Conservation (phyloP, 2,329 filamentous ascomycete species). For the Colletotrichum brevisporum region DNA sequence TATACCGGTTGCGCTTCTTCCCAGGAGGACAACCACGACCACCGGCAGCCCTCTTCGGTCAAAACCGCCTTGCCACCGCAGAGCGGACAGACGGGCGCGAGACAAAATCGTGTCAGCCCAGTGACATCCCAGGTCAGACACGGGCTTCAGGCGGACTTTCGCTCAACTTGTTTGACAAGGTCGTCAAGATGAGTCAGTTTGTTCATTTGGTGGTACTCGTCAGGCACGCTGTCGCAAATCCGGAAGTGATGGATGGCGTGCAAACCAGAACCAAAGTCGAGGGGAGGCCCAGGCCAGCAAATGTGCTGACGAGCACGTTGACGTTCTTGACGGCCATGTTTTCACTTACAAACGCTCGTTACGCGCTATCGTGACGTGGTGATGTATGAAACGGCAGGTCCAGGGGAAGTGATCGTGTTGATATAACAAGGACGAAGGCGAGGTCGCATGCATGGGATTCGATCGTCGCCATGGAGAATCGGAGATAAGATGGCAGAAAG, state of each 20-base stretch:
- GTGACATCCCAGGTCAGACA: conserved; percentile 78
- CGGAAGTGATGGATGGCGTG: conserved; percentile 74
- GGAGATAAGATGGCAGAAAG: not conserved
- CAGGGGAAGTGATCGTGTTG: not conserved
- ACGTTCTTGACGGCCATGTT: conserved; percentile 71
- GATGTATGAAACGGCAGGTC: not conserved
- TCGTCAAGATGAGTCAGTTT: conserved; percentile 82
- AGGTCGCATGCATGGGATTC: no score
- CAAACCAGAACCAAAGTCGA: conserved; percentile 86
- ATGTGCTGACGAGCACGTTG: conserved; percentile 88
- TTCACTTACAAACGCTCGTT: not conserved
- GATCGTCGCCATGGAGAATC: not conserved
- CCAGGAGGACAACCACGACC: conserved; percentile 98
- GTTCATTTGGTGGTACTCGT: conserved; percentile 70
- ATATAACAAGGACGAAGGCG: no score
- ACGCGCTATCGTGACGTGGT: not conserved
- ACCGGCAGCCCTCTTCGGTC: conserved; percentile 92
- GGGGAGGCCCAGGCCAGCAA: conserved; percentile 85
- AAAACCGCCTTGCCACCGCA: conserved; percentile 98
- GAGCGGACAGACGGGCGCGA: conserved; percentile 82
- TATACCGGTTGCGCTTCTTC: conserved; percentile 87
- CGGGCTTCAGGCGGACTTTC: conserved; percentile 66
- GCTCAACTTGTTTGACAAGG: conserved; percentile 81
- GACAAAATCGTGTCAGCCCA: no score
- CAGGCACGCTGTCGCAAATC: conserved; percentile 76